Evolutionary conservation across 208 protist species (phyloP), one percentile per base, ranked within the genome.

Genomic region (Trypanosoma cruzi): DNA sequence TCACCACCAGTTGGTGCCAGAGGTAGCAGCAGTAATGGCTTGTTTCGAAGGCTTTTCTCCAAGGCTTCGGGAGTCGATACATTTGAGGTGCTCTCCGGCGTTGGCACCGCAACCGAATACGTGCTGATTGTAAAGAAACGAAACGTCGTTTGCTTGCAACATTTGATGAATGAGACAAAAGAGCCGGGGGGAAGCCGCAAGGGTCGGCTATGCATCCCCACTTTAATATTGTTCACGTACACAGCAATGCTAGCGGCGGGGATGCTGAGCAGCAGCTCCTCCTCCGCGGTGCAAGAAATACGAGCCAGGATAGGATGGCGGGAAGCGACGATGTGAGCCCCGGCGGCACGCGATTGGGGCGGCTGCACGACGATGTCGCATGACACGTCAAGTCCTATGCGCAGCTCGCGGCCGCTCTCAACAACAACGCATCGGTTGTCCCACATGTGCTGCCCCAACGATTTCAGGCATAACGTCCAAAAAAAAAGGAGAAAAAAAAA

Each of bases 401-500:
- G 13, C 22, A 75, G 8, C 55, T 70, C 65, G 10, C 22, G 22
- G 18, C 55, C 65, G 24, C 11, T 20, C 32, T 50, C 55, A 22
- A 70, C 42, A 54, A 63, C 22, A 29, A 70, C 40, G 24, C 42
- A 70, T 6, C 40, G 2, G 2, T 37, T 52, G 36, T 68, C 52
- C 37, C 52, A 48, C 53, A 60, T 60, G 22, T 37, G 16, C 20
- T 50, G 24, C 14, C 11, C 10, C 29, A 2, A 24, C 10, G 11
- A 55, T 20, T 55, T 32, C 20, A 3, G 5, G 37, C 0, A 61
- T 26, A 46, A 42, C 42, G 46, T 29, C 65, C 34, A 54, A 37
- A 76, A 29, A 75, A 53, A 20, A 72, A 61, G 37, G 56, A 62
- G 59, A 62, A 55, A 70, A 24, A 61, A 34, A 72, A 36, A 59